A percentile compares a stretch with the other conserved stretches of the same genome.
phyloP scores from a whole-genome alignment of 2,329 filamentous ascomycete species.

The Allantophomopsis lycopodina region DNA sequence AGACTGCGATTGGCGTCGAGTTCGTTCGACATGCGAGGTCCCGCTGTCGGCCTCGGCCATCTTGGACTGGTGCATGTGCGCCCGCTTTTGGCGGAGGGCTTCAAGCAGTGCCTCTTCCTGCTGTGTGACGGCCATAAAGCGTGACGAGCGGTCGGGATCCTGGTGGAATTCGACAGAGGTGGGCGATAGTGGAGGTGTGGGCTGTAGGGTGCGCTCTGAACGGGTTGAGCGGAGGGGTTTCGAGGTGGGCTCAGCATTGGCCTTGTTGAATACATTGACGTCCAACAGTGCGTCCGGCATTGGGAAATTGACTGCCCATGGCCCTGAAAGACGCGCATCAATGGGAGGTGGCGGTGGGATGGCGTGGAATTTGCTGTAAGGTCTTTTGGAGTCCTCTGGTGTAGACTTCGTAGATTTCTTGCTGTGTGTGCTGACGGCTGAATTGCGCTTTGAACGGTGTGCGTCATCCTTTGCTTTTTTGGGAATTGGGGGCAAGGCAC shows the following conservation, averaged over 20 bases:
- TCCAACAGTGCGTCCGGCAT: not conserved
- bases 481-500: no score
- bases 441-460: no score
- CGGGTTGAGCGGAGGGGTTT: slow-evolving; percentile 1
- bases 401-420: not conserved
- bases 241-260: no score
- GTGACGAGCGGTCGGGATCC: slow-evolving; percentile 2
- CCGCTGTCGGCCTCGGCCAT: slow-evolving; percentile 15
- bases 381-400: not conserved
- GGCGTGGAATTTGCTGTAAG: slow-evolving; percentile 4
- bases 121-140: slow-evolving; percentile 34
- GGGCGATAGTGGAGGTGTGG: slow-evolving; percentile 17
- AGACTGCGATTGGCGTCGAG: no score
- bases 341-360: slow-evolving; percentile 6
- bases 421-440: no score
- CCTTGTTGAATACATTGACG: not conserved
- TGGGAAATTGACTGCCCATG: slow-evolving; percentile 4
- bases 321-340: slow-evolving; percentile 4
- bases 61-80: slow-evolving; percentile 28
- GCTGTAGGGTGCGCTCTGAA: slow-evolving; percentile 8
- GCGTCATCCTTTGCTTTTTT: no score
- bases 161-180: slow-evolving; percentile 10
- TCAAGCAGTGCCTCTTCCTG: slow-evolving; percentile 36
- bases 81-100: slow-evolving; percentile 31
- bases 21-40: not conserved